phyloP scores from a whole-genome alignment of 257 asterid genomes.

The Scutellaria baicalensis region DNA sequence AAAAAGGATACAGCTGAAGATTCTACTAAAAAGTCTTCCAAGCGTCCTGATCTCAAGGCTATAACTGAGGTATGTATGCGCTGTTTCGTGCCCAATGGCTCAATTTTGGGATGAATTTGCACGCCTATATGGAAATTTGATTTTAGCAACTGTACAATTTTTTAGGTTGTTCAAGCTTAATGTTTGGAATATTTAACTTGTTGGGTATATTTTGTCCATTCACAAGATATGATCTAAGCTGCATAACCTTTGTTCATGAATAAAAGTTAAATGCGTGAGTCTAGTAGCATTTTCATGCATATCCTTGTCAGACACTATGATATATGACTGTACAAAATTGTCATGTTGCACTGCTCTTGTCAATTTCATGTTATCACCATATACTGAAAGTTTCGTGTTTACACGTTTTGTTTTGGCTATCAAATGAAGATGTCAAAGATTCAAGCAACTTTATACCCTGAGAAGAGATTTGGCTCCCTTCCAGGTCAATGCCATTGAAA shows the following conservation, averaged over 20 bases:
- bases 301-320: not conserved
- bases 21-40: conserved; percentile 30
- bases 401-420: not conserved
- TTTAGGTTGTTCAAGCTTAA: not conserved
- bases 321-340: not conserved
- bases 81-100: not conserved
- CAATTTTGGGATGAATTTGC: not conserved
- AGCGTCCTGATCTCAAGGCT: conserved; percentile 91
- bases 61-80: conserved; percentile 38
- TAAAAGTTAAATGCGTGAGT: not conserved
- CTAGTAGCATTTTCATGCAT: not conserved
- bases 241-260: not conserved
- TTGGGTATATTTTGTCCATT: not conserved
- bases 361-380: not conserved
- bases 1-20: conserved; percentile 15
- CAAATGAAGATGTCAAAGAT: conserved; percentile 49
- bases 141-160: not conserved
- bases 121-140: not conserved
- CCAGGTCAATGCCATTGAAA: conserved; percentile 52
- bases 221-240: not conserved
- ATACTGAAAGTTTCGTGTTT: not conserved
- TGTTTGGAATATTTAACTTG: not conserved
- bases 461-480: conserved; percentile 55
- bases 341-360: not conserved
- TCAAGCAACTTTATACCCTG: conserved; percentile 26